These are phyloP conservation scores for Yamadazyma scolyti DNA, from an alignment of 805 yeast species.

Conservation along the genomic window DNA sequence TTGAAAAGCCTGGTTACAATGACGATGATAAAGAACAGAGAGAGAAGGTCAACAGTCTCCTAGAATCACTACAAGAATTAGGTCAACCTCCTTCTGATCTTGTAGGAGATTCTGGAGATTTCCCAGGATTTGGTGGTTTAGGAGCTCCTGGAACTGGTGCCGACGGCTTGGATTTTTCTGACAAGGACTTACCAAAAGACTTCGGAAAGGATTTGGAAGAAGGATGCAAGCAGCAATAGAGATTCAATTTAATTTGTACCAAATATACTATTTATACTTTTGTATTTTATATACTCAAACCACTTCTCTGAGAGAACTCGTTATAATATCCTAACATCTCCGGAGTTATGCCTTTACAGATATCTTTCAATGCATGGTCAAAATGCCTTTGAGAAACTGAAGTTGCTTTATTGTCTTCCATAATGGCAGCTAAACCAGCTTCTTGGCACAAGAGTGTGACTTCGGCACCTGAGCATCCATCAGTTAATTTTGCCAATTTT, in stretches of 20 bases:
- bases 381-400: conserved; percentile 65
- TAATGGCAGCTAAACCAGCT: conserved; percentile 92
- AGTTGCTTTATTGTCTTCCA: conserved; percentile 60
- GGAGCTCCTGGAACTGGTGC: conserved; percentile 33
- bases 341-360: conserved; percentile 75
- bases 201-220: conserved; percentile 52
- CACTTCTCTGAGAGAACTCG: conserved; percentile 45
- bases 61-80: conserved; percentile 68
- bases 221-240: conserved; percentile 46
- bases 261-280: conserved; percentile 1
- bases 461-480: conserved; percentile 97
- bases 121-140: conserved; percentile 43
- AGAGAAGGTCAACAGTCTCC: conserved; percentile 50
- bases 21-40: conserved; percentile 45
- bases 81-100: conserved; percentile 82
- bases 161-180: conserved; percentile 44
- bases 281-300: conserved; percentile 13
- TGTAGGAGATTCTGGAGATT: conserved; percentile 52
- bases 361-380: conserved; percentile 60
- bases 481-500: conserved; percentile 59
- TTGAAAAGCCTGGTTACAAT: conserved; percentile 61
- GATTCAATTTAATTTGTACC: conserved; percentile 10
- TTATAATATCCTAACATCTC: conserved; percentile 80
- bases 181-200: conserved; percentile 53
- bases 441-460: conserved; percentile 89